These are phyloP conservation scores for Sordariomycetes sp. DNA, from an alignment of 2,329 filamentous ascomycete genomes.

Conservation along the genomic window DNA sequence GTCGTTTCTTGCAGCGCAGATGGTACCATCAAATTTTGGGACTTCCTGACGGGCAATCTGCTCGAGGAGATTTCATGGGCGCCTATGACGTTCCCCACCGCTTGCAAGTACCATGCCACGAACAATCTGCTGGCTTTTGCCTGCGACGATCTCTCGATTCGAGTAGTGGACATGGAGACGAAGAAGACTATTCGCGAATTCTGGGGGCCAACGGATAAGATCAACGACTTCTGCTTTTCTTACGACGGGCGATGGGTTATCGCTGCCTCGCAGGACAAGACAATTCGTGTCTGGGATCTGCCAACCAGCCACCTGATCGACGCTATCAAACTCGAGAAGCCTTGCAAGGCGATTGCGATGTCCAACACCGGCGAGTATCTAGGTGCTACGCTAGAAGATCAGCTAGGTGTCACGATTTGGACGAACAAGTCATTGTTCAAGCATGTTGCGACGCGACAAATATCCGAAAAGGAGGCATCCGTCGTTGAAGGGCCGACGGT, in stretches of 20 bases:
- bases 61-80: constrained; percentile 78
- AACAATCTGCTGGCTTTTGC: constrained; percentile 83
- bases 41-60: constrained; percentile 76
- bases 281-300: constrained; percentile 86
- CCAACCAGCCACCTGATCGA: constrained; percentile 94
- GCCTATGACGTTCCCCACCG: constrained; percentile 62
- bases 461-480: constrained; percentile 66
- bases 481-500: constrained; percentile 60
- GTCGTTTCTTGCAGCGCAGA: constrained; percentile 83
- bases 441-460: constrained; percentile 76
- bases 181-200: constrained; percentile 88
- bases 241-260: constrained; percentile 91
- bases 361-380: constrained; percentile 87
- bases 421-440: constrained; percentile 89
- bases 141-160: constrained; percentile 81
- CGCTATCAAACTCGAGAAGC: constrained; percentile 69
- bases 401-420: constrained; percentile 89
- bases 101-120: constrained; percentile 69
- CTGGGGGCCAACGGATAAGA: constrained; percentile 65
- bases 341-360: constrained; percentile 79
- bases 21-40: constrained; percentile 96
- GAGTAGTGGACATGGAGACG: constrained; percentile 84
- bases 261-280: constrained; percentile 70
- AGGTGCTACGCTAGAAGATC: constrained; percentile 76
- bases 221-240: constrained; percentile 83